Conservation (phyloP, 345 rosid species). For the Moringa oleifera region DNA sequence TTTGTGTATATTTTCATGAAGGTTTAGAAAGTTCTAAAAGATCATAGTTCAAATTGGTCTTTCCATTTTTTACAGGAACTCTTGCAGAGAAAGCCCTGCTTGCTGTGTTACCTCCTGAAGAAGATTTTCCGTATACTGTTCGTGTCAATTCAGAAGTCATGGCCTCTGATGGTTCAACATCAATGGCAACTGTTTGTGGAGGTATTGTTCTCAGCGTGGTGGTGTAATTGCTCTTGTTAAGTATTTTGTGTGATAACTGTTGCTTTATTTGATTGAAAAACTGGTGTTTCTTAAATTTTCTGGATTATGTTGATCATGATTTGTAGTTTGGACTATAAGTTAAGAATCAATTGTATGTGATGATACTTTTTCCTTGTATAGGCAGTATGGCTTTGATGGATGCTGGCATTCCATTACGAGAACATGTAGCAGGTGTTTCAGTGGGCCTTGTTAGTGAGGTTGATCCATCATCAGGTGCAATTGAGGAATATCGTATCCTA, state of each 20-base stretch:
- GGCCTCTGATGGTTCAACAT: slow-evolving; percentile 99
- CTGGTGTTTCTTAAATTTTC: background rate
- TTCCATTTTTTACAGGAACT: slow-evolving; percentile 50
- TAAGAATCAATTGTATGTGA: no score
- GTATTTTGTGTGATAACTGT: slow-evolving; percentile 4
- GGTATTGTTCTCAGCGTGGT: slow-evolving; percentile 36
- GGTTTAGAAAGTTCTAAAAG: background rate
- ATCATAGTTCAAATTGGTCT: background rate
- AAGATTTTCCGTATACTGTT: slow-evolving; percentile 67
- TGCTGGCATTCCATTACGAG: slow-evolving; percentile 82
- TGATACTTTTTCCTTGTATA: slow-evolving; percentile 25
- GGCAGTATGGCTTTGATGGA: slow-evolving; percentile 99
- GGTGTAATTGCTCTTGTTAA: background rate
- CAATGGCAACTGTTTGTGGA: slow-evolving; percentile 98
- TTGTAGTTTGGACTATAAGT: no score
- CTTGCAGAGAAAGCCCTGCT: slow-evolving; percentile 96
- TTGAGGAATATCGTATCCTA: slow-evolving; percentile 74
- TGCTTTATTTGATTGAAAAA: slow-evolving; percentile 4
- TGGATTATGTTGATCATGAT: background rate
- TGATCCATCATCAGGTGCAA: slow-evolving; percentile 66
- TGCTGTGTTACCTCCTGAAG: slow-evolving; percentile 86
- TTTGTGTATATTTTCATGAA: background rate
- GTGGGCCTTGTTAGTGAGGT: slow-evolving; percentile 88
- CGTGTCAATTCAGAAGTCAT: slow-evolving; percentile 93
- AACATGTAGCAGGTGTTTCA: slow-evolving; percentile 96